These are phyloP conservation scores for Rhododendron molle DNA, from an alignment of 148 eudicot species.

Conservation along the genomic window DNA sequence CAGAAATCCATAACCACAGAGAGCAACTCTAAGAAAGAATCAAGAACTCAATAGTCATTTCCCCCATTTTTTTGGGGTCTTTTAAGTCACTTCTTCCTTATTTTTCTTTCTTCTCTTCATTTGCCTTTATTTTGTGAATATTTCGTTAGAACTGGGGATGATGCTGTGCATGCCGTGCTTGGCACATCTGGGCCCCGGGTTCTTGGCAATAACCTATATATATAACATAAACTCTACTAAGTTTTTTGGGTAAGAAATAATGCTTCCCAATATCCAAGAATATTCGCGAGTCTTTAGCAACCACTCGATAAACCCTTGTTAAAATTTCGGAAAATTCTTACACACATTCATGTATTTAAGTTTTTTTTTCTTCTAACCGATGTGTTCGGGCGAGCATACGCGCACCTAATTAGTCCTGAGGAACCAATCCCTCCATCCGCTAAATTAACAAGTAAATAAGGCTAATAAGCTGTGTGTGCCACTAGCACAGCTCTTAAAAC, in stretches of 20 bases:
- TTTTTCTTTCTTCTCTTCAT: background rate
- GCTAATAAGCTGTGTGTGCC: background rate
- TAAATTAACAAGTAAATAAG: too few species aligned
- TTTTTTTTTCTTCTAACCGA: too few species aligned
- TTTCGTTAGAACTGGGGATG: too few species aligned
- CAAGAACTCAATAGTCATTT: background rate
- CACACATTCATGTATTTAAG: too few species aligned
- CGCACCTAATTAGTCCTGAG: too few species aligned
- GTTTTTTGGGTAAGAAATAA: background rate
- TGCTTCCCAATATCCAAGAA: background rate
- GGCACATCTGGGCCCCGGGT: too few species aligned
- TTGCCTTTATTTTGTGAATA: background rate
- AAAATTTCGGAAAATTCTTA: too few species aligned
- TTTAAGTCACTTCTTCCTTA: background rate
- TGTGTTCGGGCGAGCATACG: too few species aligned
- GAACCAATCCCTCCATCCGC: too few species aligned
- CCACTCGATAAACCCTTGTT: background rate
- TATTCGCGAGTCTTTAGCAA: background rate
- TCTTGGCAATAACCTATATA: background rate
- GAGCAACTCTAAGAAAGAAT: background rate
- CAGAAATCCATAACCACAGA: background rate
- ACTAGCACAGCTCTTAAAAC: background rate
- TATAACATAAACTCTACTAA: background rate
- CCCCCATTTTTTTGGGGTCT: too few species aligned
- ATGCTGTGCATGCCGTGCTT: too few species aligned